Evolutionary conservation across 1,284 basidiomycete species (phyloP).

Genomic region (Cryptococcus deneoformans): DNA sequence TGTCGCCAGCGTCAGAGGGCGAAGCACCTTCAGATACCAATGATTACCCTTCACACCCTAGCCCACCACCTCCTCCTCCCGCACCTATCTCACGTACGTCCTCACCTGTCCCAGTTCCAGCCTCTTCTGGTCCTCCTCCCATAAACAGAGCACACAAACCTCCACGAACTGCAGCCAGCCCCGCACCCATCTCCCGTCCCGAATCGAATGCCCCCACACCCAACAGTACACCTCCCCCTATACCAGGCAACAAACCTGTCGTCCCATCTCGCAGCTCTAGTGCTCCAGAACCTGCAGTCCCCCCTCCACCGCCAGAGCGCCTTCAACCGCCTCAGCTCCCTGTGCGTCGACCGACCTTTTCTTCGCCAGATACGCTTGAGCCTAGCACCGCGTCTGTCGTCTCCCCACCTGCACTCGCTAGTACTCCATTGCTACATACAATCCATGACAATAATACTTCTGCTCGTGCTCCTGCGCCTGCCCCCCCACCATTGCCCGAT

Average conservation of each 20-base stretch:
- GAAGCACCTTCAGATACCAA: too few species aligned
- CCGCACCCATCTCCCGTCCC: not conserved
- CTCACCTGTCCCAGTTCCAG: slow-evolving; percentile 5
- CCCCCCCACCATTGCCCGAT: slow-evolving; percentile 12
- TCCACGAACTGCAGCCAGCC: not conserved
- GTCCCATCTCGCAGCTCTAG: not conserved
- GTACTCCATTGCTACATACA: not conserved
- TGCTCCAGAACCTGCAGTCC: not conserved
- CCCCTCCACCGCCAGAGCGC: slow-evolving; percentile 7
- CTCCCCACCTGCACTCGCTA: not conserved
- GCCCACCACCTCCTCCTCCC: too few species aligned
- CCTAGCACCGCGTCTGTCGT: not conserved
- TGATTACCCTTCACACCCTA: too few species aligned
- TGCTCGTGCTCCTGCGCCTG: not conserved
- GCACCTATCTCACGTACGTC: slow-evolving; percentile 6
- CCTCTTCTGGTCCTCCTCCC: slow-evolving; percentile 13
- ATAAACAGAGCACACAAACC: slow-evolving; percentile 21
- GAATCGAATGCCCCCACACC: not conserved
- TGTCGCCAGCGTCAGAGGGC: slow-evolving; percentile 4
- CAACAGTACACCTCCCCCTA: slow-evolving; percentile 1
- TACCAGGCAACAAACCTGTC: slow-evolving; percentile 3
- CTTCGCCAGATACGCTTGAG: slow-evolving; percentile 2
- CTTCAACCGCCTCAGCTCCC: slow-evolving; percentile 5
- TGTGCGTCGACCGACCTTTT: slow-evolving; percentile 2
- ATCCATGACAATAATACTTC: not conserved